Conservation (phyloP, 768 basidiomycete genomes). For the Panaeolus cyanescens region DNA sequence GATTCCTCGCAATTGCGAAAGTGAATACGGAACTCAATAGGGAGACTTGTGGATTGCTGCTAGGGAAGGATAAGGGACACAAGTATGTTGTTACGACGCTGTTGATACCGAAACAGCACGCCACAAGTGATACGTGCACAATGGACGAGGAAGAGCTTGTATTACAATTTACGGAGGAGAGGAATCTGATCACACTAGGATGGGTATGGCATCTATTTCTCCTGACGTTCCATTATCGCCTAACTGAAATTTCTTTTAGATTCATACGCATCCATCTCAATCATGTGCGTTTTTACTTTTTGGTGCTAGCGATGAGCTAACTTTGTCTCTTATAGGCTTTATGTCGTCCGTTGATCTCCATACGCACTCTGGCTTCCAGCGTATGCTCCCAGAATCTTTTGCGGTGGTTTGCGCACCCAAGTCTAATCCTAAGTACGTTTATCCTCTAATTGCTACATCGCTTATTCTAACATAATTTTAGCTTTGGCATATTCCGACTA, state of each 20-base stretch:
- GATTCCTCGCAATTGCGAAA: conserved; percentile 77
- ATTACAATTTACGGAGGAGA: conserved; percentile 79
- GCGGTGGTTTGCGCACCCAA: conserved; percentile 91
- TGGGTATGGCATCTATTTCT: conserved; percentile 62
- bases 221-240: neutral
- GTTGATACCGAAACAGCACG: conserved; percentile 86
- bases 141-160: conserved; percentile 92
- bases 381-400: conserved; percentile 89
- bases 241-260: conserved; percentile 43
- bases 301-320: neutral
- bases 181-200: conserved; percentile 82
- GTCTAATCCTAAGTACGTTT: conserved; percentile 67
- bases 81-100: conserved; percentile 78
- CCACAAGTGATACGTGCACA: conserved; percentile 89
- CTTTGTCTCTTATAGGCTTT: conserved; percentile 52
- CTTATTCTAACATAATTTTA: conserved; percentile 24
- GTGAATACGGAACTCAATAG: conserved; percentile 76
- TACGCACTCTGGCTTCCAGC: conserved; percentile 87
- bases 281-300: conserved; percentile 54
- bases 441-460: neutral
- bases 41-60: conserved; percentile 86
- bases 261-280: conserved; percentile 91
- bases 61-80: conserved; percentile 66
- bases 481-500: conserved; percentile 87
- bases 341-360: conserved; percentile 95